Percentiles rank a stretch among this genome's conserved stretches.
phyloP scores from a whole-genome alignment of 805 yeast species.

The Candida takata region DNA sequence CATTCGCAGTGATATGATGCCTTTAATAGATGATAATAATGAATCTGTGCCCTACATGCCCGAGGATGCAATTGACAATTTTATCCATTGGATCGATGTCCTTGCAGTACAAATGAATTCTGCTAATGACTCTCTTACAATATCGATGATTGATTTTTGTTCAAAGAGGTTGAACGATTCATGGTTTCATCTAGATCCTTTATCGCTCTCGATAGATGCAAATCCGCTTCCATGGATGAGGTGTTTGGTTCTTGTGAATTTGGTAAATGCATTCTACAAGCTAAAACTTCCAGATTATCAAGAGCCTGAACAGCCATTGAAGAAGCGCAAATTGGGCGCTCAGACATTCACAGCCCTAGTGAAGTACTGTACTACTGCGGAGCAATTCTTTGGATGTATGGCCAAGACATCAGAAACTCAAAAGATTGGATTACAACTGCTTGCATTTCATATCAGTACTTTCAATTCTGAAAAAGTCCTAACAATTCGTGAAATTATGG shows the following conservation, averaged over 20 bases:
- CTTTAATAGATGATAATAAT: slow-evolving; percentile 18
- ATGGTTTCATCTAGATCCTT: slow-evolving; percentile 24
- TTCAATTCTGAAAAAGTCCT: slow-evolving; percentile 5
- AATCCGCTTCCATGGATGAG: slow-evolving; percentile 35
- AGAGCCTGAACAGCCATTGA: slow-evolving; percentile 8
- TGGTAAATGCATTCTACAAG: slow-evolving; percentile 18
- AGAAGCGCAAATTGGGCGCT: slow-evolving; percentile 26
- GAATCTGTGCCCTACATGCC: neutral
- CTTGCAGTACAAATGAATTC: neutral
- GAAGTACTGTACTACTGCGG: slow-evolving; percentile 22
- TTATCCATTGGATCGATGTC: slow-evolving; percentile 13
- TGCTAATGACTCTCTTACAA: slow-evolving; percentile 1
- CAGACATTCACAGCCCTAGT: slow-evolving; percentile 21
- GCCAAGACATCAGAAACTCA: slow-evolving; percentile 4
- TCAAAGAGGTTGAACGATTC: neutral
- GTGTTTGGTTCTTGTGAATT: slow-evolving; percentile 27
- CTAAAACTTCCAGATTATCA: neutral
- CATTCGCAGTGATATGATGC: slow-evolving; percentile 23
- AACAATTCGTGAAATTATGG: slow-evolving; percentile 4
- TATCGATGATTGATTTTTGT: slow-evolving; percentile 10
- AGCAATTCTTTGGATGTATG: slow-evolving; percentile 19
- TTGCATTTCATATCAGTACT: slow-evolving; percentile 21
- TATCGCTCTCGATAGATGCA: slow-evolving; percentile 5
- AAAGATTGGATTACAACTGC: slow-evolving; percentile 23
- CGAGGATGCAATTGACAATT: slow-evolving; percentile 7